Conservation (phyloP, 441 rosid species). For the Pelargonium australe region DNA sequence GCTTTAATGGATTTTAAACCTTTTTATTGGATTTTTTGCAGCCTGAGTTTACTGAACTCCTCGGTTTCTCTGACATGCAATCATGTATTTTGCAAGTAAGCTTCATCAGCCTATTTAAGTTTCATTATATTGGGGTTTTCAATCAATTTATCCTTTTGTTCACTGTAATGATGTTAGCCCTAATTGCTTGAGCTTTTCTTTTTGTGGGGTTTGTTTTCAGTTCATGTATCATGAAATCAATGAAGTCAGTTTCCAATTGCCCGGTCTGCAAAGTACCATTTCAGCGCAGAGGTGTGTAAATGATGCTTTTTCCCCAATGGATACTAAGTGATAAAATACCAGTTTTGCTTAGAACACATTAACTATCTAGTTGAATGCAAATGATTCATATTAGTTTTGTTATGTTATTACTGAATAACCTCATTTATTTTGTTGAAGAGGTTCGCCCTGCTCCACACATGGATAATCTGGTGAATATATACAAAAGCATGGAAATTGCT, state of each 20-base stretch:
- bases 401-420: not conserved
- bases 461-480: slow-evolving; percentile 82
- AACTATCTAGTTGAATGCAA: not conserved
- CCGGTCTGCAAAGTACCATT: slow-evolving; percentile 81
- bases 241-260: slow-evolving; percentile 65
- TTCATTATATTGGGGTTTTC: not conserved
- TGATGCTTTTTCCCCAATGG: not conserved
- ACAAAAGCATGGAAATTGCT: slow-evolving; percentile 83
- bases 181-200: not conserved
- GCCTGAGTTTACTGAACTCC: slow-evolving; percentile 63
- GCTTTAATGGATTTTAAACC: not conserved
- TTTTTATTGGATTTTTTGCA: slow-evolving; percentile 24
- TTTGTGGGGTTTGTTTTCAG: slow-evolving; percentile 30
- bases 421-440: slow-evolving; percentile 36
- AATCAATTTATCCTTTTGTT: not conserved
- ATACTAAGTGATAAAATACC: not conserved
- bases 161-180: not conserved
- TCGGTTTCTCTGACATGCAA: slow-evolving; percentile 75
- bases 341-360: too few species aligned
- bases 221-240: slow-evolving; percentile 61
- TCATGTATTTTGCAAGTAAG: slow-evolving; percentile 93
- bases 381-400: not conserved
- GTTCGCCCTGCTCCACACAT: slow-evolving; percentile 81
- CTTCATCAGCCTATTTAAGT: not conserved
- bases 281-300: slow-evolving; percentile 58